Evolutionary conservation across 306 rosid species (phyloP), one percentile per base, ranked within the genome.

Genomic region (Quercus alba): DNA sequence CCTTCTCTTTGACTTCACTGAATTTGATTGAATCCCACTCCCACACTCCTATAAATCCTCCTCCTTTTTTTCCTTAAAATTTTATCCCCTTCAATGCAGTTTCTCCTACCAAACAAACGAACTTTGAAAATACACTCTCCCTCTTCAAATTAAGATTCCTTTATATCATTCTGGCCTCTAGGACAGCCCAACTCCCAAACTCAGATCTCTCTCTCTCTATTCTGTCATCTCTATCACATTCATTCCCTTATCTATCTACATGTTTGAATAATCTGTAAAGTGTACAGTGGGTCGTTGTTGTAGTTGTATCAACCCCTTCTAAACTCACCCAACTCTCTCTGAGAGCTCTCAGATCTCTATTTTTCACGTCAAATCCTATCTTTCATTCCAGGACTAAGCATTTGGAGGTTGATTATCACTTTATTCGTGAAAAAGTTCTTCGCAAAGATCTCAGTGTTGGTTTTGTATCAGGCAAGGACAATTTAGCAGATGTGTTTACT

Each of bases 251-350:
- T 57, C 15, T 5, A 4, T 11, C 64, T 56, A 56, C 83, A 57
- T 82, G 74, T 23, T 79, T 25, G 15, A 7, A 41, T 8, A 41
- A 41, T 41, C 46, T 41, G 11, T 59, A 44, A 14, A 28, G 28
- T 3, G 46, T 61, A 12, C 3, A 30, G 68, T 6, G 35, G 62
- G 79, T 69, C 59, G 81, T 30, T 76, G 71, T 77, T 67, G 1
- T 80, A 26, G 85, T 72, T 80, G 81, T 63, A 75, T 80, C 67
- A 51, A 81, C 73, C 75, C 14, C 28, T 64, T 31, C 49, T 67
- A 68, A 56, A 35, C 74, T 46, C 61, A 18, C 13, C 9, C 44
- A 33, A 25, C 41, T 20, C 14, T 13, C 54, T 5, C 41, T 49
- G 26, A 38, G 46, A 2, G 46, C 41, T 35, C 25, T 18, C 38